Evolutionary conservation across 176 grass and related monocot species (phyloP).

Genomic region (Aegilops sharonensis): DNA sequence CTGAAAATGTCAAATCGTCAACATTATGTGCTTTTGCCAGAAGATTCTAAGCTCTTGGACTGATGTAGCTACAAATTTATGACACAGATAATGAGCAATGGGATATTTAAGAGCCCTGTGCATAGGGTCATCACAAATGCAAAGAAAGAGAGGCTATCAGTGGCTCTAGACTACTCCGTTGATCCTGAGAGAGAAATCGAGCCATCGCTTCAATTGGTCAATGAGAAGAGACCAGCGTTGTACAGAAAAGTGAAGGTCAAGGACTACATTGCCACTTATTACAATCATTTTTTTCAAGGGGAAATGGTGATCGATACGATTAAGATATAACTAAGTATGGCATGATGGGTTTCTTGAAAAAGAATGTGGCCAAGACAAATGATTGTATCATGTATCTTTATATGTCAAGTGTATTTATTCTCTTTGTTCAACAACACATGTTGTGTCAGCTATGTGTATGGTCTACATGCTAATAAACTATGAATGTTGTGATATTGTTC

Average conservation of each 20-base stretch:
- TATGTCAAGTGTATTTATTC: neutral
- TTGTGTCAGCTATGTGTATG: neutral
- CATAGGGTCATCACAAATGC: conserved; percentile 55
- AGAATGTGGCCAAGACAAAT: neutral
- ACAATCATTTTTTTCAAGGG: conserved; percentile 29
- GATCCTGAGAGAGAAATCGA: conserved; percentile 42
- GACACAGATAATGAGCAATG: conserved; percentile 65
- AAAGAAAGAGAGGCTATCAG: conserved; percentile 47
- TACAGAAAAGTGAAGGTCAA: conserved; percentile 52
- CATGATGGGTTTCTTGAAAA: neutral
- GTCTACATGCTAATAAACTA: neutral
- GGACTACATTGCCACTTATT: conserved; percentile 38
- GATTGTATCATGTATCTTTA: neutral
- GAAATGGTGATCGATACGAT: conserved; percentile 34
- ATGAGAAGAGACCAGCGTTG: conserved; percentile 9
- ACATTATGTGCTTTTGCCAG: neutral
- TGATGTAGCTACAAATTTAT: neutral
- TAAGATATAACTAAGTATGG: conserved; percentile 21
- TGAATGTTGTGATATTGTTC: neutral
- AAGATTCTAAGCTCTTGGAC: neutral
- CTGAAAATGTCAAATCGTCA: neutral
- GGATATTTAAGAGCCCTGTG: conserved; percentile 47
- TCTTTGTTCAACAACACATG: neutral
- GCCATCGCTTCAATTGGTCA: conserved; percentile 26
- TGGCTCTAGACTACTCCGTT: conserved; percentile 42